Conservation (phyloP, 192 early-diverging fungal genomes). For the Linnemannia schmuckeri region DNA sequence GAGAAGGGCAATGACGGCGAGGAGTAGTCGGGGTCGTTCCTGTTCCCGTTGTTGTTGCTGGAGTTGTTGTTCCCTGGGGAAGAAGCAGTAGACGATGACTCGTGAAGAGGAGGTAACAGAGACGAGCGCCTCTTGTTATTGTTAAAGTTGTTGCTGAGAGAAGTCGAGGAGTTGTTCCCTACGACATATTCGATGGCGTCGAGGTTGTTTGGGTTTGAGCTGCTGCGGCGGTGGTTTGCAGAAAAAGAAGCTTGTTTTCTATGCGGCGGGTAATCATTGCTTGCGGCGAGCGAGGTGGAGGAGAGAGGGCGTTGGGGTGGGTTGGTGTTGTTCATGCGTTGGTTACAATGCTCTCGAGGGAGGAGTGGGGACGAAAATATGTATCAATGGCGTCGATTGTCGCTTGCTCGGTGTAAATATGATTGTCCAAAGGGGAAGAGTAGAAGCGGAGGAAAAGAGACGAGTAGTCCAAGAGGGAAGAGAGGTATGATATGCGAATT, state of each 20-base stretch:
- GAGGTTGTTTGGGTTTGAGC: background rate
- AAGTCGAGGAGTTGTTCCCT: background rate
- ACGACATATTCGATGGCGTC: conserved; percentile 3
- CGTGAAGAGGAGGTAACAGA: background rate
- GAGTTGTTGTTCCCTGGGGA: background rate
- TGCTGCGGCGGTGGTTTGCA: conserved; percentile 3
- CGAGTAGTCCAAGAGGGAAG: background rate
- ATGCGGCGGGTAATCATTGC: conserved; percentile 18
- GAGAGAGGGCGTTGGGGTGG: conserved; percentile 5
- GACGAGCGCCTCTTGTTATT: background rate
- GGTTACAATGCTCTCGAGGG: conserved; percentile 6
- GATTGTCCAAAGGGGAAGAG: no score
- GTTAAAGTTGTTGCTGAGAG: background rate
- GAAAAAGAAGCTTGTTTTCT: conserved; percentile 8
- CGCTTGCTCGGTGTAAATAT: no score
- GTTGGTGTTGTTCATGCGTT: conserved; percentile 40
- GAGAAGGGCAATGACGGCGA: conserved; percentile 12
- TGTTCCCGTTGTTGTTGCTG: background rate
- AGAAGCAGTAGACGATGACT: background rate
- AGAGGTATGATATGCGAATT: background rate
- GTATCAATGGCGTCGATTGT: no score
- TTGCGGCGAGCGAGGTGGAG: conserved; percentile 2
- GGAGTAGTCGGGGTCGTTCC: conserved; percentile 8
- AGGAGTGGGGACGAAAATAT: background rate
- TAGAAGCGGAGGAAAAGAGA: background rate